A percentile compares a stretch with the other conserved stretches of the same genome.
These are phyloP conservation scores for Allium cepa DNA, from an alignment of 106 monocot species.

Conservation along the genomic window DNA sequence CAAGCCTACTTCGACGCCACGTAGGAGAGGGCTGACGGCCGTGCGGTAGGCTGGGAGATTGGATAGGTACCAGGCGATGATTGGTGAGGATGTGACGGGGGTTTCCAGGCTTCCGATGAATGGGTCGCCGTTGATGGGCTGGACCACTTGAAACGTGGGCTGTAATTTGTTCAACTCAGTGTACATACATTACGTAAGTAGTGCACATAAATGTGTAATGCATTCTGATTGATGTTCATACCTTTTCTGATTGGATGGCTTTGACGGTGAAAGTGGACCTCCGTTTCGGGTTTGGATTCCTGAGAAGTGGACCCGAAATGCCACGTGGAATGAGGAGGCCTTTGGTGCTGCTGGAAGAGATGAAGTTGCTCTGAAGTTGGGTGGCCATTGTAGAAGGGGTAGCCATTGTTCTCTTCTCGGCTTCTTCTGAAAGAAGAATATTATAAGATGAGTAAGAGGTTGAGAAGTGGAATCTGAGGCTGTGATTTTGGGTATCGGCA, in stretches of 20 bases:
- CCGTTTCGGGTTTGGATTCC: conserved; percentile 24
- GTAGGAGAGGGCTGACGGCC: conserved; percentile 88
- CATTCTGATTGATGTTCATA: conserved; percentile 1
- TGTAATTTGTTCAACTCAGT: background rate
- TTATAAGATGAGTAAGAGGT: background rate
- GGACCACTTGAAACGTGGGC: conserved; percentile 78
- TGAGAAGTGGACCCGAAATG: conserved; percentile 48
- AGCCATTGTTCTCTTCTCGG: conserved; percentile 18
- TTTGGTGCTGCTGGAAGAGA: conserved; percentile 12
- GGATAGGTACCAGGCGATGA: conserved; percentile 95
- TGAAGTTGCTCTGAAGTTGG: conserved; percentile 43
- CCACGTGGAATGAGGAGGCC: conserved; percentile 37
- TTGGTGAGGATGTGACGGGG: conserved; percentile 82
- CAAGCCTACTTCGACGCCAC: conserved; percentile 86
- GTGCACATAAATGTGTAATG: background rate
- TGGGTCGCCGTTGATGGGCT: conserved; percentile 92
- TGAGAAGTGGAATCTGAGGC: background rate
- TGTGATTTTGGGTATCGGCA: conserved; percentile 7
- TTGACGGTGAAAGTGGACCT: conserved; percentile 48
- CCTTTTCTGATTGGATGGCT: conserved; percentile 88
- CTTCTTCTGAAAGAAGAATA: background rate
- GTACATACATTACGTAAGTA: background rate
- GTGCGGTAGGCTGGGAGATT: conserved; percentile 99
- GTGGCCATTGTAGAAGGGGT: conserved; percentile 57
- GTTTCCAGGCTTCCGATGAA: conserved; percentile 96